These are phyloP conservation scores for Tulasnella calospora DNA, from an alignment of 768 basidiomycete genomes.

Conservation along the genomic window DNA sequence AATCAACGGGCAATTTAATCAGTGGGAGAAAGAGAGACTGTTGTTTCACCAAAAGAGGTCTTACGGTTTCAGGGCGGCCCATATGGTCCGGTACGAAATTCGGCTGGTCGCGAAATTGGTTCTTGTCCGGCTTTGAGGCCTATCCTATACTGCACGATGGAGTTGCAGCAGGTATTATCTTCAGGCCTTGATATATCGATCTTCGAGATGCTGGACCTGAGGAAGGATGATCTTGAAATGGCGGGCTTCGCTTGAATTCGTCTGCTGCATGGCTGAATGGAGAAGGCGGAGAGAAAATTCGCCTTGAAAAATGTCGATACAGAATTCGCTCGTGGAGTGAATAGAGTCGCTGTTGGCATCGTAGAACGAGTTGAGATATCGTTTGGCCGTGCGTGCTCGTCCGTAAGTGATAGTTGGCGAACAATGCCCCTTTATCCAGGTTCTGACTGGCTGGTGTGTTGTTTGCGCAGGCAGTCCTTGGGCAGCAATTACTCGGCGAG, in stretches of 20 bases:
- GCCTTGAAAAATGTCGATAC: not conserved
- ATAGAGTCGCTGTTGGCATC: not conserved
- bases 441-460: not conserved
- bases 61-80: not conserved
- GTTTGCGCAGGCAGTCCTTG: not conserved
- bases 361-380: not conserved
- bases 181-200: not conserved
- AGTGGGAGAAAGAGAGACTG: not conserved
- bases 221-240: not conserved
- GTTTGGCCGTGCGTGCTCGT: not conserved
- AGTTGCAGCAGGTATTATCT: not conserved
- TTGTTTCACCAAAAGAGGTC: not conserved
- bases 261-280: not conserved
- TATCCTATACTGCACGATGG: not conserved
- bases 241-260: not conserved
- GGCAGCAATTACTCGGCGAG: not conserved
- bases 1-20: not conserved
- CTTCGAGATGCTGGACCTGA: not conserved
- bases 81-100: not conserved
- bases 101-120: not conserved
- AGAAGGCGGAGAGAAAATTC: not conserved
- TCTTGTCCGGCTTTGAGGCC: not conserved
- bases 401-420: not conserved
- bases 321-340: not conserved
- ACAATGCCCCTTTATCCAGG: not conserved